A percentile compares a stretch with the other conserved stretches of the same genome.
Evolutionary conservation across 2,329 filamentous ascomycete species (phyloP).

Genomic region (Xylariaceae sp.): DNA sequence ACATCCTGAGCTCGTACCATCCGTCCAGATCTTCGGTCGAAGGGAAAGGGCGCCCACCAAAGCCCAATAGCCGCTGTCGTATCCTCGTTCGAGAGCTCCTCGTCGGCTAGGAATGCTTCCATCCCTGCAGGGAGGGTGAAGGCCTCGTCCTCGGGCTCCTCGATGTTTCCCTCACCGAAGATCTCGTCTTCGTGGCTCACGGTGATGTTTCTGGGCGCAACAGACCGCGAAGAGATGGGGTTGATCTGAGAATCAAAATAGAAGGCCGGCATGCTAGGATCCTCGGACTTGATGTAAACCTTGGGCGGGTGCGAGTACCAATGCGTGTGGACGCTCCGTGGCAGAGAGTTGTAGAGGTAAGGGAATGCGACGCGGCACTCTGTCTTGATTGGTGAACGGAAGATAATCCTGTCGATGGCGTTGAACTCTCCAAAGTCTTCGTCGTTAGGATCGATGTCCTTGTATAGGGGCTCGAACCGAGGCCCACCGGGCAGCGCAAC

Average conservation of each 20-base stretch:
- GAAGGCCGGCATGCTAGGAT: constrained; percentile 86
- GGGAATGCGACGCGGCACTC: constrained; percentile 94
- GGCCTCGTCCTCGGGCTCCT: constrained; percentile 69
- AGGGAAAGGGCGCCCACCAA: constrained; percentile 98
- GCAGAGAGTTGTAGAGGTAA: constrained; percentile 92
- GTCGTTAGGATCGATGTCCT: constrained; percentile 97
- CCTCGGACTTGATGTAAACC: constrained; percentile 83
- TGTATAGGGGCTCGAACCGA: constrained; percentile 94
- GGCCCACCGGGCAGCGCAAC: constrained; percentile 97
- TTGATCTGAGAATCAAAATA: constrained; percentile 98
- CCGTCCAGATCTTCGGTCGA: constrained; percentile 84
- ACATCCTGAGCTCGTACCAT: constrained; percentile 98
- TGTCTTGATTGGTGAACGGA: constrained; percentile 88
- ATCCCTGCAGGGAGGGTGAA: constrained; percentile 76
- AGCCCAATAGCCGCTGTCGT: constrained; percentile 87
- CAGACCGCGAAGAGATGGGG: constrained; percentile 90
- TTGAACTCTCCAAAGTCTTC: constrained; percentile 99
- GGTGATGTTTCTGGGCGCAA: constrained; percentile 90
- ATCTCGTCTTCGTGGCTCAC: constrained; percentile 90
- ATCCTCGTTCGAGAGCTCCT: constrained; percentile 82
- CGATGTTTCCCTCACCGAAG: constrained; percentile 74
- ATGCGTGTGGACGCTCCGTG: constrained; percentile 84
- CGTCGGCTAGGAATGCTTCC: constrained; percentile 84
- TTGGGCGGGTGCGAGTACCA: constrained; percentile 94
- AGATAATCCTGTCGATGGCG: constrained; percentile 98